phyloP scores from a whole-genome alignment of 345 rosid genomes.

The Linum lewisii region DNA sequence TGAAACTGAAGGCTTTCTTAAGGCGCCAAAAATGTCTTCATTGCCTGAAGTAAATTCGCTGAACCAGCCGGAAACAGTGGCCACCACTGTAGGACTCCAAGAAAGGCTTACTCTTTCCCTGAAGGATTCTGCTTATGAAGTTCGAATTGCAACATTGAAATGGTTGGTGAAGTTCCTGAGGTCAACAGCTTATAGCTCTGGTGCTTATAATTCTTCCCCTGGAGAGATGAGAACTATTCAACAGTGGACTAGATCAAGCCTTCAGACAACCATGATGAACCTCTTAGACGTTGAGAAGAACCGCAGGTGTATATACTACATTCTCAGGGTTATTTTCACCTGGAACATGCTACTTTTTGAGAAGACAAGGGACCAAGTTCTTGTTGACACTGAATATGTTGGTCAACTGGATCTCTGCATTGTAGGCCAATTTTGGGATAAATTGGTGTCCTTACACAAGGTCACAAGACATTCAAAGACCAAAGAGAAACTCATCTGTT shows the following conservation, averaged over 20 bases:
- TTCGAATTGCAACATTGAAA: conserved; percentile 74
- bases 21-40: conserved; percentile 23
- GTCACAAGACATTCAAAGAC: conserved; percentile 51
- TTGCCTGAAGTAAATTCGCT: conserved; percentile 16
- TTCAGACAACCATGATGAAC: conserved; percentile 51
- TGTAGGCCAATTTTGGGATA: conserved; percentile 54
- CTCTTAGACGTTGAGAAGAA: conserved; percentile 52
- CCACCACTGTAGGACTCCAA: conserved; percentile 29
- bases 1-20: conserved; percentile 30
- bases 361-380: conserved; percentile 19
- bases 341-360: conserved; percentile 70
- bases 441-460: conserved; percentile 42
- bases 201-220: conserved; percentile 17
- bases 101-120: conserved; percentile 50
- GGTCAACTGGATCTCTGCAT: conserved; percentile 51
- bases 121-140: conserved; percentile 80
- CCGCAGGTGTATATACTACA: conserved; percentile 59
- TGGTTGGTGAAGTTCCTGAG: conserved; percentile 71
- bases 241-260: conserved; percentile 51
- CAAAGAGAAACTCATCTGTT: conserved; percentile 58
- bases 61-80: conserved; percentile 25
- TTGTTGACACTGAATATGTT: conserved; percentile 31
- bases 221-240: conserved; percentile 34
- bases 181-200: conserved; percentile 28
- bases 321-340: conserved; percentile 62